Evolutionary conservation across 257 asterid genomes (phyloP).

Genomic region (Anisodus acutangulus): DNA sequence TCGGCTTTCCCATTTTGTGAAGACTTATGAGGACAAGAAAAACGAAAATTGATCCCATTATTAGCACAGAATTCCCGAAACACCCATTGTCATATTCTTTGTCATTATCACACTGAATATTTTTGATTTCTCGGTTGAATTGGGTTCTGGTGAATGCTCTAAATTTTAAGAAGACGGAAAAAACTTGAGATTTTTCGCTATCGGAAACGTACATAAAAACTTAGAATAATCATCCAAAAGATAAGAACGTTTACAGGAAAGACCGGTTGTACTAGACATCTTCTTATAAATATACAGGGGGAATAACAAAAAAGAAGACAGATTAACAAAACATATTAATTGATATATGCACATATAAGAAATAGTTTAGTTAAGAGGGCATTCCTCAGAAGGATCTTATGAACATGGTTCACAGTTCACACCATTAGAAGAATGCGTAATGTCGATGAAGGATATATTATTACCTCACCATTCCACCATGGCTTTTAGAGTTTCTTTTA

Average conservation of each 20-base stretch:
- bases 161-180: too few relatives aligned
- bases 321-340: neutral
- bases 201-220: too few relatives aligned
- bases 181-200: too few relatives aligned
- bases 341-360: constrained; percentile 1
- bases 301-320: neutral
- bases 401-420: constrained; percentile 19
- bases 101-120: too few relatives aligned
- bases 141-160: too few relatives aligned
- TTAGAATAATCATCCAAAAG: too few relatives aligned
- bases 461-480: constrained; percentile 14
- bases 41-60: too few relatives aligned
- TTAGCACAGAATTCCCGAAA: too few relatives aligned
- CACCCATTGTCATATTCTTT: too few relatives aligned
- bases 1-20: too few relatives aligned
- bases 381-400: constrained; percentile 3
- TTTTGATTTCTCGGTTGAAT: too few relatives aligned
- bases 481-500: neutral
- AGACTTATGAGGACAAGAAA: too few relatives aligned
- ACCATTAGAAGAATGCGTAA: constrained; percentile 5
- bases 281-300: neutral
- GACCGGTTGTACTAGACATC: neutral
- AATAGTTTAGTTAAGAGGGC: neutral
- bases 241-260: neutral
- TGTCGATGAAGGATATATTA: neutral